phyloP scores from a whole-genome alignment of 192 early-diverging fungal genomes.

The Mortierella hygrophila region DNA sequence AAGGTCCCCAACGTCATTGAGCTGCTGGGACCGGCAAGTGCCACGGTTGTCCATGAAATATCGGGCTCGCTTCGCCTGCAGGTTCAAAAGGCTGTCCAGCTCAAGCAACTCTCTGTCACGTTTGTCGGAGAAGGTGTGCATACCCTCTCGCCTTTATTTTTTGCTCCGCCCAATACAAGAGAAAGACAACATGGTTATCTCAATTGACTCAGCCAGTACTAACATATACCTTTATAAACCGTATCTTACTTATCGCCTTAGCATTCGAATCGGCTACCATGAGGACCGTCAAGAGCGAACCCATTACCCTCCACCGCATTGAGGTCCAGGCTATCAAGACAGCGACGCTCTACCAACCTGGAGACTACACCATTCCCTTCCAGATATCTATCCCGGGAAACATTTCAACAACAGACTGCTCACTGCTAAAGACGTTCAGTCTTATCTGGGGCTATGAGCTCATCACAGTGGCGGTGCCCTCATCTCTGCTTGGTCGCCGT shows the following conservation, averaged over 20 bases:
- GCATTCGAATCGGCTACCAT: not conserved
- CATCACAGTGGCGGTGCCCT: constrained; percentile 5
- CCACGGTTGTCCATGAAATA: constrained; percentile 15
- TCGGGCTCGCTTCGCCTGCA: constrained; percentile 23
- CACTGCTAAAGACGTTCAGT: not conserved
- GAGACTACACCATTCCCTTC: constrained; percentile 17
- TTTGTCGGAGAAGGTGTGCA: constrained; percentile 38
- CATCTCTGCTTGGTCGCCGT: constrained; percentile 20
- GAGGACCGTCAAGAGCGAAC: constrained; percentile 11
- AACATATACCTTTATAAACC: not conserved
- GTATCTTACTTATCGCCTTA: not conserved
- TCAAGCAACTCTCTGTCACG: constrained; percentile 33
- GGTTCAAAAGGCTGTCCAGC: constrained; percentile 31
- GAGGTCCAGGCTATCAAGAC: constrained; percentile 16
- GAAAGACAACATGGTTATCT: too few relatives aligned
- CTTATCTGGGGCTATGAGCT: constrained; percentile 24
- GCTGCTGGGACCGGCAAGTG: constrained; percentile 33
- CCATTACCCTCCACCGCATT: constrained; percentile 1
- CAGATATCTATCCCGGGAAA: constrained; percentile 26
- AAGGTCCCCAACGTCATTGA: constrained; percentile 33
- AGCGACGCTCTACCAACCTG: constrained; percentile 19
- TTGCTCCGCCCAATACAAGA: not conserved
- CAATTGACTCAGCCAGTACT: not conserved
- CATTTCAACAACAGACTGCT: constrained; percentile 10
- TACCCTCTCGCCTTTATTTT: not conserved